Evolutionary conservation across 345 rosid species (phyloP), one percentile per base, ranked within the genome.

Genomic region (Mangifera indica): DNA sequence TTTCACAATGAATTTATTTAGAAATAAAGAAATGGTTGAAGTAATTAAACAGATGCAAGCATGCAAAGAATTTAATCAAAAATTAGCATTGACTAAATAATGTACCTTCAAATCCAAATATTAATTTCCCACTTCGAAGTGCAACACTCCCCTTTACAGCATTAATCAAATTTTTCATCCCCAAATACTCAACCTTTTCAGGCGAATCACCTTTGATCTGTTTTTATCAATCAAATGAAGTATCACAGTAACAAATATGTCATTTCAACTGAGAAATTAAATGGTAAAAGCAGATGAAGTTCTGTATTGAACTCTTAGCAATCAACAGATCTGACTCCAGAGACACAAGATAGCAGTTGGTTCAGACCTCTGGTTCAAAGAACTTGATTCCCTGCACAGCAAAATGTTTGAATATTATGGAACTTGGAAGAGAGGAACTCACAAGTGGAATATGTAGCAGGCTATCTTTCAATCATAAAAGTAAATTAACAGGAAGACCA

Each of bases 151-250:
- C 83, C 73, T 75, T 89, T 45, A 95, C 83, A 69, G 93, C 96
- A 82, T 87, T 85, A 74, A 92, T 86, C 79, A 95, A 84, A 76
- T 90, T 95, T 85, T 72, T 92, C 97, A 92, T 90, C 60, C 98
- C 99, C 69, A 86, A 3, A 63, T 78, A 90, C 78, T 92, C 98
- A 10, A 95, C 98, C 91, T 86, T 76, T 80, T 95, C 97, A 34
- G 99, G 99, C 20, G 97, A 92, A 83, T 83, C 93, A 25, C 99
- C 99, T 88, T 94, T 94, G 70, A 94, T 86, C 99, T 93, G 81
- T 44, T 60, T 78, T 66, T 70, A 74, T 79, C 70, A 81, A 59
- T 55, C 20, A 59, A 61, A 70, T 46, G 57, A 68, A 70, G 42
- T 17, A 5, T 72, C 73, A 67, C n/a, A 26, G 5, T 48, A 18